Conservation (phyloP, 2,329 filamentous ascomycete genomes). For the Arthrobotrys pseudoclavata region DNA sequence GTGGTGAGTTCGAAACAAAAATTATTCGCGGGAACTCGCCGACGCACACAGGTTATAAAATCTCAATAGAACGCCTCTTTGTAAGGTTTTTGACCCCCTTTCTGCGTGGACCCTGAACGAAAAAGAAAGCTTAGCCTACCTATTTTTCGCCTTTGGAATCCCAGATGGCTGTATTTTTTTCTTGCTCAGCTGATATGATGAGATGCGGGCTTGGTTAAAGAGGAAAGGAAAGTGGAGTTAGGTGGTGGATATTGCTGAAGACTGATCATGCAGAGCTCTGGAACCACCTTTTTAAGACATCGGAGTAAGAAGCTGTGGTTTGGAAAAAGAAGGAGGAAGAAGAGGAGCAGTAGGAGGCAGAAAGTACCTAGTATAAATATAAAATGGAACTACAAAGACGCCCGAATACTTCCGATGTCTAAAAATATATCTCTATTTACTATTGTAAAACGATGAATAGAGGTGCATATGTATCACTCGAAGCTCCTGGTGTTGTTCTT, state of each 20-base stretch:
- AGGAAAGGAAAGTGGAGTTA: constrained; percentile 20
- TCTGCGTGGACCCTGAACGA: constrained; percentile 39
- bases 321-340: constrained; percentile 11
- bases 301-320: constrained; percentile 21
- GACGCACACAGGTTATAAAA: constrained; percentile 28
- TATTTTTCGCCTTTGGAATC: background rate
- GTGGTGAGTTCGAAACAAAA: constrained; percentile 20
- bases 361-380: background rate
- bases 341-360: background rate
- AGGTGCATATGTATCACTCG: constrained; percentile 20
- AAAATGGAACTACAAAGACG: background rate
- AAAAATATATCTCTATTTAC: constrained; percentile 7
- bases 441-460: constrained; percentile 2
- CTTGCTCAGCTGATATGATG: constrained; percentile 45
- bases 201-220: constrained; percentile 16
- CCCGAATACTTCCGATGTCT: constrained; percentile 1
- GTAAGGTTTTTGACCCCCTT: constrained; percentile 9
- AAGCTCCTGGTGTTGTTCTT: constrained; percentile 47
- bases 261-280: constrained; percentile 58
- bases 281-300: constrained; percentile 32
- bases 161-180: background rate
- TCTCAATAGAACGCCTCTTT: constrained; percentile 51
- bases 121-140: constrained; percentile 39
- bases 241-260: constrained; percentile 14
- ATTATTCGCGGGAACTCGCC: constrained; percentile 46